Percentiles rank a stretch among this genome's conserved stretches.
These are phyloP conservation scores for Amanita pseudoporphyria DNA, from an alignment of 768 basidiomycete species.

Conservation along the genomic window DNA sequence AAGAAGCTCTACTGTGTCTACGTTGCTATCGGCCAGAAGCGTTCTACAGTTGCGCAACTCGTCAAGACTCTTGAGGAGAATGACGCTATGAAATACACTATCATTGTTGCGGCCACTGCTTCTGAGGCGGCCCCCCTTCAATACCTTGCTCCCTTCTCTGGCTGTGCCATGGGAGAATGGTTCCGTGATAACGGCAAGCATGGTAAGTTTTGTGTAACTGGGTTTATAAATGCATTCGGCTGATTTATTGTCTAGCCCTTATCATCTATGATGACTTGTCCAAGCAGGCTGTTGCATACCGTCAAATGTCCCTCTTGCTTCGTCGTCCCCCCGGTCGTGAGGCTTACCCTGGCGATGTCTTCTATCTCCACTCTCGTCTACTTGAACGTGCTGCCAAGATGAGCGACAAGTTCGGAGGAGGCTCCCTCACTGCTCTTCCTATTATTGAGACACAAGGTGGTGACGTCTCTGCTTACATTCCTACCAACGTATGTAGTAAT, in stretches of 20 bases:
- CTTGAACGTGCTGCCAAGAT: slow-evolving; percentile 99
- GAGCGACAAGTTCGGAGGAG: slow-evolving; percentile 98
- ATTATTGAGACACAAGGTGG: slow-evolving; percentile 99
- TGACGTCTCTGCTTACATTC: slow-evolving; percentile 99
- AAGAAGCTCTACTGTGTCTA: slow-evolving; percentile 99
- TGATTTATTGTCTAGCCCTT: slow-evolving; percentile 46
- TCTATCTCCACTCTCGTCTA: slow-evolving; percentile 99
- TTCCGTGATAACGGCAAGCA: slow-evolving; percentile 99
- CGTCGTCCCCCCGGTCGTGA: slow-evolving; percentile 99
- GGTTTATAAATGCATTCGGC: background rate
- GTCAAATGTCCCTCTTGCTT: slow-evolving; percentile 99
- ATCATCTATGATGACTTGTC: slow-evolving; percentile 99
- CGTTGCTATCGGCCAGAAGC: slow-evolving; percentile 98
- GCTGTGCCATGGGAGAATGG: slow-evolving; percentile 99
- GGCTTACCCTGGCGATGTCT: slow-evolving; percentile 99
- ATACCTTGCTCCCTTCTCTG: slow-evolving; percentile 99
- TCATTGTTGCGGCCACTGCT: slow-evolving; percentile 98
- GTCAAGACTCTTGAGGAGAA: slow-evolving; percentile 99
- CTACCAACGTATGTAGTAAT: slow-evolving; percentile 59
- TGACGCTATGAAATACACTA: slow-evolving; percentile 99
- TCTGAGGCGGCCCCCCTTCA: slow-evolving; percentile 99
- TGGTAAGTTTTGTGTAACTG: slow-evolving; percentile 37
- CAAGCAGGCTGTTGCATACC: slow-evolving; percentile 99
- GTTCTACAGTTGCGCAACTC: slow-evolving; percentile 98
- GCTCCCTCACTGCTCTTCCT: slow-evolving; percentile 96